phyloP scores from a whole-genome alignment of 768 basidiomycete genomes.

The Boletales sp. region DNA sequence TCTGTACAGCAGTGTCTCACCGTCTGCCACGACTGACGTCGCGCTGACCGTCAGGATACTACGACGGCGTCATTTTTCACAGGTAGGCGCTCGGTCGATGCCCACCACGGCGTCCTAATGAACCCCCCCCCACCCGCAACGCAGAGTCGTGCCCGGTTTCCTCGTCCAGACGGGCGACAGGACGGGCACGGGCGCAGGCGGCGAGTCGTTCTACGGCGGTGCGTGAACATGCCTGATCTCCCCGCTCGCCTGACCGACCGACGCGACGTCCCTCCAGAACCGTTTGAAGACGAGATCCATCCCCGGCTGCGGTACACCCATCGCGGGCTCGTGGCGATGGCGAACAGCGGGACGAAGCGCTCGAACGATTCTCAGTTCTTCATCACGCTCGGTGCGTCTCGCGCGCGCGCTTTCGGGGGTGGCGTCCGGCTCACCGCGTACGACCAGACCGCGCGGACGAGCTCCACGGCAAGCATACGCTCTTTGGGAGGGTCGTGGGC shows the following conservation, averaged over 20 bases:
- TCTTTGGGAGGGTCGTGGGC: conserved; percentile 88
- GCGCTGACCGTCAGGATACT: conserved; percentile 63
- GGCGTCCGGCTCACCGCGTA: not conserved
- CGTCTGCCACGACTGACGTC: conserved; percentile 4
- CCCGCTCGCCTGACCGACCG: too few relatives aligned
- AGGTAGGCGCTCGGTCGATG: conserved; percentile 46
- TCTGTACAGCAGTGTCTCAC: conserved; percentile 36
- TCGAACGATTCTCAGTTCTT: conserved; percentile 96
- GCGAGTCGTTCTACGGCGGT: conserved; percentile 96
- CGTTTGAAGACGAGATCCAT: conserved; percentile 92
- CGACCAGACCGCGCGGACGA: conserved; percentile 81
- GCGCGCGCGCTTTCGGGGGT: too few relatives aligned
- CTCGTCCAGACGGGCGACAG: conserved; percentile 94
- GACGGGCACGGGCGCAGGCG: conserved; percentile 86
- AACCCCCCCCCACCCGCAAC: not conserved
- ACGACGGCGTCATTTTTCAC: conserved; percentile 94
- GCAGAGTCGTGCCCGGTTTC: conserved; percentile 83
- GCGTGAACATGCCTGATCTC: conserved; percentile 10
- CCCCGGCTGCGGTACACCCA: conserved; percentile 86
- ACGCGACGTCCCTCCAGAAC: too few relatives aligned
- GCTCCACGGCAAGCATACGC: conserved; percentile 89
- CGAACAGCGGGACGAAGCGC: conserved; percentile 82
- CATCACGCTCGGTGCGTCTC: conserved; percentile 74
- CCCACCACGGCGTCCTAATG: not conserved
- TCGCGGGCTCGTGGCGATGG: conserved; percentile 92